These are phyloP conservation scores for Gardenia jasminoides DNA, from an alignment of 257 asterid species.

Conservation along the genomic window DNA sequence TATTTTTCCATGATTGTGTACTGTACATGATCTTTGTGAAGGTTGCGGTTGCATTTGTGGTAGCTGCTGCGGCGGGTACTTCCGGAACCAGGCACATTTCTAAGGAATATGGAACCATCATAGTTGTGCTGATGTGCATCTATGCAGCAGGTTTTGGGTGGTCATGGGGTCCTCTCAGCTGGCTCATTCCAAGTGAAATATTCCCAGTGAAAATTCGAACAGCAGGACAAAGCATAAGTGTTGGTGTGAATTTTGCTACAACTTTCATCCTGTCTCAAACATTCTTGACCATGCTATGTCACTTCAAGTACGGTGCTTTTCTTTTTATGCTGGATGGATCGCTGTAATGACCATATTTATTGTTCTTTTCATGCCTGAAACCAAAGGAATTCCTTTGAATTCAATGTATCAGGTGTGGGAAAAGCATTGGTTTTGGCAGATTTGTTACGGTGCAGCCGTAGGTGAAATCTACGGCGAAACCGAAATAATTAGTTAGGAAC, in stretches of 20 bases:
- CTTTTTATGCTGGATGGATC: conserved; percentile 19
- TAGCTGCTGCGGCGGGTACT: not conserved
- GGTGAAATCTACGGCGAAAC: too few relatives aligned
- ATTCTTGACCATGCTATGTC: conserved; percentile 13
- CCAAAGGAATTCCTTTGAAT: conserved; percentile 21
- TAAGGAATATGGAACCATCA: not conserved
- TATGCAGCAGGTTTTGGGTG: conserved; percentile 22
- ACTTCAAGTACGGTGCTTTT: conserved; percentile 19
- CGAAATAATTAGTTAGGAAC: too few relatives aligned
- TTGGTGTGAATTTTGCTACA: conserved; percentile 14
- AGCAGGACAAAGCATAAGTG: conserved; percentile 23
- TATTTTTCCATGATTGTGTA: too few relatives aligned
- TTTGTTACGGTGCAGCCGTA: not conserved
- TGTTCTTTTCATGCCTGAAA: conserved; percentile 19
- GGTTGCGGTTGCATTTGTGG: not conserved
- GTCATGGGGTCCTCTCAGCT: conserved; percentile 24
- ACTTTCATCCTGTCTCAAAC: conserved; percentile 15
- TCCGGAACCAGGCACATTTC: conserved; percentile 2
- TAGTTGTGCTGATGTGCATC: conserved; percentile 8
- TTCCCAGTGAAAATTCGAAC: conserved; percentile 21
- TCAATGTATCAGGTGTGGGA: conserved; percentile 20
- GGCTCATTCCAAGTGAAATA: conserved; percentile 22
- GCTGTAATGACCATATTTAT: conserved; percentile 13
- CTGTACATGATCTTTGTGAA: not conserved
- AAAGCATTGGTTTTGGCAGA: conserved; percentile 18